Evolutionary conservation across 495 filamentous ascomycete species (phyloP), one percentile per base, ranked within the genome.

Genomic region (Oleoguttula mirabilis): DNA sequence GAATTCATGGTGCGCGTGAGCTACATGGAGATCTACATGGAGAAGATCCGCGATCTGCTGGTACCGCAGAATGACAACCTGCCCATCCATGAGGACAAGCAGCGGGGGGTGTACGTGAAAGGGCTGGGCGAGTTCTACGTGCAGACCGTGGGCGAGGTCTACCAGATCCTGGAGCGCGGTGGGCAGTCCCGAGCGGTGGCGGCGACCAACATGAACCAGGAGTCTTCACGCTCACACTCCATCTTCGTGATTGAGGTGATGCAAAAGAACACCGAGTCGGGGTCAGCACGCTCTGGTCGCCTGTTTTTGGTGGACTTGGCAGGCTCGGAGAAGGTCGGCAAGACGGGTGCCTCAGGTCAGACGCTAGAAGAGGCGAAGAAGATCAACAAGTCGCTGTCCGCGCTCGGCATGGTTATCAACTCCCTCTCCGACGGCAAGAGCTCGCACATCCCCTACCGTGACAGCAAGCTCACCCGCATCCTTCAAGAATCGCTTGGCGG

Each of bases 1-100:
- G 90, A 98, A 61, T 98, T 95, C 61, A 96, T 86, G 15, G 90
- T 98, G 25, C 75, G 84, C 36, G 90, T 98, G 45, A 94, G 87
- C 57, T 98, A 98, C 62, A 96, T 98, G 90, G 90, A 98, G 63
- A 96, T 98, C 46, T 98, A 98, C 66, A 98, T 98, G 90, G 90
- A 98, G 65, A 77, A 80, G 39, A 95, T 98, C 64, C 77, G 88
- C 55, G 90, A 98, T 77, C 67, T 98, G 19, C 59, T 98, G 45
- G 77, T 77, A 8, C 90, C 90, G 7, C 79, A 83, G 23, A 94
- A 96, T 60, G 92, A 96, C 65, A 96, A 96, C 55, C 66, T 98
- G 28, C 88, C 90, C 2, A 77, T 98, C 2, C 90, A 98, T 64
- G 90, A 98, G 55, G 90, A 98, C 63, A 94, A 94, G 74, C 86